A percentile compares a stretch with the other conserved stretches of the same genome.
Evolutionary conservation across 2,329 filamentous ascomycete species (phyloP).

Genomic region (Phaeosphaeriaceae sp.): DNA sequence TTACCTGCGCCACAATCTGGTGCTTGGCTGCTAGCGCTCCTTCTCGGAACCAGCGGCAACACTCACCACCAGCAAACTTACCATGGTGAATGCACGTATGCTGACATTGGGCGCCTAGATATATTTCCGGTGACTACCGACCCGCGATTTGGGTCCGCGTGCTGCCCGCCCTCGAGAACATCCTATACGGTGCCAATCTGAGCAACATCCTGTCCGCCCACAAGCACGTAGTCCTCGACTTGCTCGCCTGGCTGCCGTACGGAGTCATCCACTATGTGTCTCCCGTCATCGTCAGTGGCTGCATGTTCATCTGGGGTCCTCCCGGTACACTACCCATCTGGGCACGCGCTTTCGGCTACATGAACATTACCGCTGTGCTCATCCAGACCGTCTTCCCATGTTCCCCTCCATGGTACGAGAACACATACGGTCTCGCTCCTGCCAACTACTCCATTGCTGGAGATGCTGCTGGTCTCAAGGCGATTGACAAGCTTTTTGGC

Average conservation of each 20-base stretch:
- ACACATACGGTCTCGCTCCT: constrained; percentile 85
- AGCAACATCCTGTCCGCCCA: constrained; percentile 95
- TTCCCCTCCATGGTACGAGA: constrained; percentile 97
- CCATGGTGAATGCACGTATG: constrained; percentile 15
- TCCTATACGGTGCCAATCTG: constrained; percentile 92
- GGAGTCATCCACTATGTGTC: constrained; percentile 89
- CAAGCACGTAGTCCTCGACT: constrained; percentile 80
- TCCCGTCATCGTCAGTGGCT: constrained; percentile 76
- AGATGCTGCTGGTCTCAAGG: constrained; percentile 85
- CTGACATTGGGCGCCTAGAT: constrained; percentile 60
- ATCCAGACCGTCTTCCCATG: constrained; percentile 93
- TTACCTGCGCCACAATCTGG: constrained; percentile 2
- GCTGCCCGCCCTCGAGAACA: constrained; percentile 91
- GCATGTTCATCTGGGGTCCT: constrained; percentile 88
- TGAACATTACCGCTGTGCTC: constrained; percentile 85
- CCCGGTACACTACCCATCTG: constrained; percentile 86
- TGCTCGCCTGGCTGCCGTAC: constrained; percentile 93
- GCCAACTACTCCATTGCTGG: constrained; percentile 92
- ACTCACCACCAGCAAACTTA: background rate
- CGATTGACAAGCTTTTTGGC: constrained; percentile 88
- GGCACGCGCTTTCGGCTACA: constrained; percentile 87
- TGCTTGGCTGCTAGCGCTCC: constrained; percentile 6
- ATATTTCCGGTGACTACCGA: constrained; percentile 86
- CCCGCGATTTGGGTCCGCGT: constrained; percentile 96
- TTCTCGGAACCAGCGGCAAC: constrained; percentile 7